These are phyloP conservation scores for Pichia sp. DNA, from an alignment of 1,139 yeast genomes.

Conservation along the genomic window DNA sequence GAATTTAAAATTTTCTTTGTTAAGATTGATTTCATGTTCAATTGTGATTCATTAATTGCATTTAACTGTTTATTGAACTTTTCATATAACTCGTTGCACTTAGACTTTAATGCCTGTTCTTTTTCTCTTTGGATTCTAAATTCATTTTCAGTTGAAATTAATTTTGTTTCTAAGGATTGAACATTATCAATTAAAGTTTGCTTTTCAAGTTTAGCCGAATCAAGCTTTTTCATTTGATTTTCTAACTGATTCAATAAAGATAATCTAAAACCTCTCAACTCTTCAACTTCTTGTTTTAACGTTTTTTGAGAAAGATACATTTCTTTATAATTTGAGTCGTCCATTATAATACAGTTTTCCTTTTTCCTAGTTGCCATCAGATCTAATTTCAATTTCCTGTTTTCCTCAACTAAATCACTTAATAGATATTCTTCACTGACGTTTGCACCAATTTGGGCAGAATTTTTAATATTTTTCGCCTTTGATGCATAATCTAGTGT, in stretches of 20 bases:
- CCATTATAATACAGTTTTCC: conserved; percentile 54
- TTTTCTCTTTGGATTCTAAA: conserved; percentile 2
- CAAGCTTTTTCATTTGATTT: conserved; percentile 21
- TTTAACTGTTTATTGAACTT: not conserved
- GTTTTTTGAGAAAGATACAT: conserved; percentile 41
- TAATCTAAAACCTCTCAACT: conserved; percentile 21
- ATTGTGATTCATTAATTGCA: not conserved
- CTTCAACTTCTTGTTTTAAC: conserved; percentile 40
- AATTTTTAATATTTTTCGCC: conserved; percentile 71
- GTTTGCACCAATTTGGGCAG: conserved; percentile 41
- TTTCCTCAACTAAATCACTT: conserved; percentile 45
- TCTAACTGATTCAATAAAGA: conserved; percentile 21
- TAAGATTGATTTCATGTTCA: not conserved
- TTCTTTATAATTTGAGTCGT: conserved; percentile 49
- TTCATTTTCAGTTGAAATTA: conserved; percentile 10
- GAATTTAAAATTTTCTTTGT: conserved; percentile 3
- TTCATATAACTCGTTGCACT: conserved; percentile 3
- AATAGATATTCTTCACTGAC: conserved; percentile 45
- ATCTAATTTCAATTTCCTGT: conserved; percentile 55
- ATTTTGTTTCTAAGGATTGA: conserved; percentile 8
- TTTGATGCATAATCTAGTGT: conserved; percentile 82
- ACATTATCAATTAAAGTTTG: conserved; percentile 5
- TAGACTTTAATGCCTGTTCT: conserved; percentile 2
- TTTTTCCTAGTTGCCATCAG: conserved; percentile 54
- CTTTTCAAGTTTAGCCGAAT: conserved; percentile 17